These are phyloP conservation scores for Abrus precatorius DNA, from an alignment of 306 rosid species.

Conservation along the genomic window DNA sequence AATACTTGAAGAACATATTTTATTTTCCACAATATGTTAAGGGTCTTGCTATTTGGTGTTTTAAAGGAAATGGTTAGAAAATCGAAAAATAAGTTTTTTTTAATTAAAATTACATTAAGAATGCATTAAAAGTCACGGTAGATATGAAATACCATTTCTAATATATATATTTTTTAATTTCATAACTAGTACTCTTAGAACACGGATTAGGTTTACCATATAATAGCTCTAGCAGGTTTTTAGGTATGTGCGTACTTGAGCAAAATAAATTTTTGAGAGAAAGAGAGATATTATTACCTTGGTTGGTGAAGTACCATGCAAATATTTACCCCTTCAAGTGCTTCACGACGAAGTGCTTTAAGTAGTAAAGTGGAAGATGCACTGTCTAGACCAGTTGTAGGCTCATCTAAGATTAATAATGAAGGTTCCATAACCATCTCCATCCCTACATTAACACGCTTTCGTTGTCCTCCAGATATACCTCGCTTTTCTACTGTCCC, in stretches of 20 bases:
- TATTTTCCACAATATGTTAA: constrained; percentile 24
- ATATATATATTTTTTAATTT: no score
- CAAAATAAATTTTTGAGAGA: not conserved
- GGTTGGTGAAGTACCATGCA: constrained; percentile 86
- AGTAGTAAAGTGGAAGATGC: constrained; percentile 81
- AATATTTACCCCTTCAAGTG: constrained; percentile 72
- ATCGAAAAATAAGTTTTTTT: no score
- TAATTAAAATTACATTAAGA: no score
- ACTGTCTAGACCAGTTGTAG: constrained; percentile 86
- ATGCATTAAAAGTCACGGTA: no score
- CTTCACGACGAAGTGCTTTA: constrained; percentile 81
- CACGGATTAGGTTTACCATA: no score
- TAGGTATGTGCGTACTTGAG: not conserved
- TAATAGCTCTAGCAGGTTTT: no score
- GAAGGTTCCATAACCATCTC: constrained; percentile 97
- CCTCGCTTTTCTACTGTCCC: constrained; percentile 87
- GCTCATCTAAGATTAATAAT: constrained; percentile 82
- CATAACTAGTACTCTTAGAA: no score
- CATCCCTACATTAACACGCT: constrained; percentile 85
- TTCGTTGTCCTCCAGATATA: constrained; percentile 83
- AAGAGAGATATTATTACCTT: constrained; percentile 58
- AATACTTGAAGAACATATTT: constrained; percentile 27
- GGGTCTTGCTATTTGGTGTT: no score
- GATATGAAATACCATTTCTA: no score
- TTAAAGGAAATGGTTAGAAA: no score